These are phyloP conservation scores for Xylaria multiplex DNA, from an alignment of 2,329 filamentous ascomycete genomes.

Conservation along the genomic window DNA sequence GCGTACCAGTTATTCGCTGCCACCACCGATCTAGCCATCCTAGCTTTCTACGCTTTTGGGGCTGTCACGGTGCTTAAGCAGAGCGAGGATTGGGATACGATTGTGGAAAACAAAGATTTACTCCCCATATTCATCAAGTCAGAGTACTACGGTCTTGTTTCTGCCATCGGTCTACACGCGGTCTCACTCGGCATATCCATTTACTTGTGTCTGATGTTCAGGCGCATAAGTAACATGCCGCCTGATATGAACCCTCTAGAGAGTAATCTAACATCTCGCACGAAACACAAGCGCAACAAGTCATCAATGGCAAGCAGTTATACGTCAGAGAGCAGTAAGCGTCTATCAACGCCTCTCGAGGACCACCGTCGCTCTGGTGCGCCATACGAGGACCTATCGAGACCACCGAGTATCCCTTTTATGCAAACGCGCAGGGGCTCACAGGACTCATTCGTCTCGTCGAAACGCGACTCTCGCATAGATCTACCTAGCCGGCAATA, in stretches of 20 bases:
- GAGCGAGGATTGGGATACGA: slow-evolving; percentile 70
- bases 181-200: slow-evolving; percentile 75
- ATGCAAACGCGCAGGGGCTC: slow-evolving; percentile 78
- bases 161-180: slow-evolving; percentile 73
- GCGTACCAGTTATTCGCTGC: slow-evolving; percentile 90
- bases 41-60: slow-evolving; percentile 67
- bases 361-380: slow-evolving; percentile 56
- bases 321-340: slow-evolving; percentile 66
- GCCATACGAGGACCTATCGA: slow-evolving; percentile 57
- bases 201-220: slow-evolving; percentile 82
- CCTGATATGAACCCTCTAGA: slow-evolving; percentile 97
- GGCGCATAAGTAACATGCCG: slow-evolving; percentile 81
- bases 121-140: slow-evolving; percentile 70
- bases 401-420: slow-evolving; percentile 75
- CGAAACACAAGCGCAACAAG: slow-evolving; percentile 77
- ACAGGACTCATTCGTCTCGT: slow-evolving; percentile 64
- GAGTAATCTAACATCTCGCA: slow-evolving; percentile 79
- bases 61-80: slow-evolving; percentile 59
- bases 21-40: slow-evolving; percentile 71
- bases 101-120: slow-evolving; percentile 67
- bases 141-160: slow-evolving; percentile 74
- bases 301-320: slow-evolving; percentile 62
- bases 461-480: slow-evolving; percentile 61
- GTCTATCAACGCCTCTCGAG: slow-evolving; percentile 61
- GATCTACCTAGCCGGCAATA: slow-evolving; percentile 67